Percentiles rank a stretch among this genome's conserved stretches.
These are phyloP conservation scores for Capsicum rhomboideum DNA, from an alignment of 257 asterid genomes.

Conservation along the genomic window DNA sequence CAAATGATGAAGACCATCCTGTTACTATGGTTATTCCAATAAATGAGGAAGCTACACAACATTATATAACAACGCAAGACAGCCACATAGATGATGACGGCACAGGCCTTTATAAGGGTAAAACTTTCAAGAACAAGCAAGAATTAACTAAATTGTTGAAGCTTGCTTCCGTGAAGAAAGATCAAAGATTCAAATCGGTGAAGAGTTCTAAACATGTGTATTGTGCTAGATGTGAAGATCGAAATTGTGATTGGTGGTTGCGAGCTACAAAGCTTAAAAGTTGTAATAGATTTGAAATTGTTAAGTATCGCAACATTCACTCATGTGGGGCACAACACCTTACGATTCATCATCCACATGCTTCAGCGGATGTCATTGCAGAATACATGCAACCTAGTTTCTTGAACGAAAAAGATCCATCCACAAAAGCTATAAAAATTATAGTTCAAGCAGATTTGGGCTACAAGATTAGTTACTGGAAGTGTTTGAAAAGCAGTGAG, in stretches of 20 bases:
- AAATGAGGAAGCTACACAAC: no score
- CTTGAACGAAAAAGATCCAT: background rate
- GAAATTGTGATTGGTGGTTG: background rate
- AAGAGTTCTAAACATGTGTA: no score
- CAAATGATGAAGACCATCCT: no score
- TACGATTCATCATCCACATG: background rate
- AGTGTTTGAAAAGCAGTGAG: background rate
- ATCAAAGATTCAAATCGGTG: background rate
- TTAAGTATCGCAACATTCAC: background rate
- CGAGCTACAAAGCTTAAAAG: background rate
- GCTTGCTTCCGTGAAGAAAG: background rate
- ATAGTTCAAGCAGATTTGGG: background rate
- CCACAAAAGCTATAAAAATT: no score
- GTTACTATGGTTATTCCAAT: no score
- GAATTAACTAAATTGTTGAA: background rate
- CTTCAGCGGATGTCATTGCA: no score
- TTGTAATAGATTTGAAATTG: background rate
- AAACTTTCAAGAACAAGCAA: background rate
- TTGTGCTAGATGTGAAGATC: no score
- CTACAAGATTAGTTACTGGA: background rate
- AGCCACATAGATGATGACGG: background rate
- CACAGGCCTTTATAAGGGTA: background rate
- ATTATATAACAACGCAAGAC: no score
- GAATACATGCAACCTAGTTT: background rate
- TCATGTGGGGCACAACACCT: background rate